Evolutionary conservation across 257 asterid species (phyloP), one percentile per base, ranked within the genome.

Genomic region (Coffea eugenioides): DNA sequence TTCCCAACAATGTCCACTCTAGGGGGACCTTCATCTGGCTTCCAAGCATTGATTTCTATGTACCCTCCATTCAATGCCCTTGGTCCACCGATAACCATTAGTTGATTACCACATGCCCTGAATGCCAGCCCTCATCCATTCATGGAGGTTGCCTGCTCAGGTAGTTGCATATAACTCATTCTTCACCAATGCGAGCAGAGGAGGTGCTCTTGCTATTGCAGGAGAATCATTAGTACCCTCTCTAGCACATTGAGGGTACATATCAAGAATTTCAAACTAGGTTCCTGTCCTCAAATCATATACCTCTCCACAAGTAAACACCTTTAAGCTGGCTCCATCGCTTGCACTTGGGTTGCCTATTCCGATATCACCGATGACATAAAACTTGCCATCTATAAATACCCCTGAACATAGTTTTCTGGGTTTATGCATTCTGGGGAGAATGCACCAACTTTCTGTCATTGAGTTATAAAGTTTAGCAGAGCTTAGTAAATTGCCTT

Each of bases 51-150:
- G 67, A 94, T 88, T 83, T 93, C 96, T 4, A 94, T 84, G 43
- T 71, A 87, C n/a, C 97, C 92, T 81, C 90, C 97, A 20, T 88
- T 86, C 1, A 83, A 76, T 2, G 80, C 85, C 54, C 93, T 86
- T 0, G 96, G 98, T 61, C 98, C 98, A 5, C 98, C 97, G 6
- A 94, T 87, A 77, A 93, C 96, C 46, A 93, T 85, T 3, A 94
- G 90, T 62, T 85, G 91, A 83, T 91, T 90, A 3, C 98, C 98
- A 43, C 97, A 94, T 1, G 91, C 97, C 87, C 97, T 84, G 73
- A 94, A 94, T 15, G 98, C 98, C 31, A 93, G 62, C 13, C 98
- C 98, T 97, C 98, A 94, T 21, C 97, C 98, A 12, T 85, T 86
- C 92, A 31, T 89, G 0, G 98, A 93, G 31, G 88, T 83, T 0